Conservation (phyloP, 1,284 basidiomycete species). For the Mrakiaceae sp. region DNA sequence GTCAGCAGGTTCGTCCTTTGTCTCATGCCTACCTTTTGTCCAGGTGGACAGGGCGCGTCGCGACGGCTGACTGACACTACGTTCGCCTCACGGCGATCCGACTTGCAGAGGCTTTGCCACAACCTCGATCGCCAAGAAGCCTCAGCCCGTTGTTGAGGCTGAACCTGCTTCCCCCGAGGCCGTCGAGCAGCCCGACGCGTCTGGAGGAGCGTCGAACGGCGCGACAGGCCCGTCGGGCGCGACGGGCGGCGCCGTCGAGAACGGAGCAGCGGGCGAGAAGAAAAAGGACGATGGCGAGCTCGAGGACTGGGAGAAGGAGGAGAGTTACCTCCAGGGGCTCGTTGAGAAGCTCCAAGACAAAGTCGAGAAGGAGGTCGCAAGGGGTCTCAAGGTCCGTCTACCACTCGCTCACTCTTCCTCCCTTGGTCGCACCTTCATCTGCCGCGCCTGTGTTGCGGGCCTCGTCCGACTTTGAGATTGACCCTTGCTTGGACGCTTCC, state of each 20-base stretch:
- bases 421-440: no score
- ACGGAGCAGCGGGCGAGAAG: background rate
- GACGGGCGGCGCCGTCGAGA: background rate
- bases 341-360: slow-evolving; percentile 78
- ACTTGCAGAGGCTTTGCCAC: slow-evolving; percentile 61
- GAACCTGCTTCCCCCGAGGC: slow-evolving; percentile 19
- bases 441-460: background rate
- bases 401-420: background rate
- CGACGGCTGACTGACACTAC: no score
- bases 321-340: slow-evolving; percentile 33
- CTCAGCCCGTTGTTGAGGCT: slow-evolving; percentile 35
- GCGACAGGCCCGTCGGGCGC: background rate
- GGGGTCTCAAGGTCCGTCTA: slow-evolving; percentile 47
- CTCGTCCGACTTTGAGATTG: background rate
- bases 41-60: no score
- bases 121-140: slow-evolving; percentile 77
- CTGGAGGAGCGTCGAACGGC: slow-evolving; percentile 1
- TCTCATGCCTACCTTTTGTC: slow-evolving; percentile 48
- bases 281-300: slow-evolving; percentile 18
- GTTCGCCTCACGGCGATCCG: slow-evolving; percentile 7
- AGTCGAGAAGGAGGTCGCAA: slow-evolving; percentile 73
- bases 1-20: slow-evolving; percentile 37
- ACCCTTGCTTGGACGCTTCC: background rate
- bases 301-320: slow-evolving; percentile 23
- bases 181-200: slow-evolving; percentile 19